Evolutionary conservation across 2,329 filamentous ascomycete genomes (phyloP).

Genomic region (Fusarium sp.): DNA sequence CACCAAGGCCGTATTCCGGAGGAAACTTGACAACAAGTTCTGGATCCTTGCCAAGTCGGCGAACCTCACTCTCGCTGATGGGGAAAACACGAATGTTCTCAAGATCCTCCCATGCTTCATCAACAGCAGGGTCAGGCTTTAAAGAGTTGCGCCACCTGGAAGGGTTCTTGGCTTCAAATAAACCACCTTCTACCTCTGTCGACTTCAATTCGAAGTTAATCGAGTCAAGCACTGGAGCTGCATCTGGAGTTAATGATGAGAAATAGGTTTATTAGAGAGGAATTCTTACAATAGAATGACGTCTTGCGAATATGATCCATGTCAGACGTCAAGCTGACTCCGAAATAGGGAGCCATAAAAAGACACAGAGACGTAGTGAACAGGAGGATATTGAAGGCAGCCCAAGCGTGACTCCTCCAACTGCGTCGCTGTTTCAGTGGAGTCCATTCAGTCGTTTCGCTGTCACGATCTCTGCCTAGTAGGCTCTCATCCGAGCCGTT

Average conservation of each 20-base stretch:
- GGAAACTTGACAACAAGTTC: conserved; percentile 25
- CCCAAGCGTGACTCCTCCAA: neutral
- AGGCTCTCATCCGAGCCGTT: conserved; percentile 9
- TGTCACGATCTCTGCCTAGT: neutral
- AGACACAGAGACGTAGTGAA: conserved; percentile 6
- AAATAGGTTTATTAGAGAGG: fast-evolving
- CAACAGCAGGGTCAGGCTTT: conserved; percentile 5
- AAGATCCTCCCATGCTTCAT: conserved; percentile 23
- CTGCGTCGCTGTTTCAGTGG: neutral
- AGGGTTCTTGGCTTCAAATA: conserved; percentile 19
- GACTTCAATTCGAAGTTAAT: conserved; percentile 1
- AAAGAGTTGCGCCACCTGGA: conserved; percentile 14
- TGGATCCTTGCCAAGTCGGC: conserved; percentile 10
- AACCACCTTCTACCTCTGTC: conserved; percentile 8
- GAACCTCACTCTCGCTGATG: conserved; percentile 9
- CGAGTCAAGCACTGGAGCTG: conserved; percentile 10
- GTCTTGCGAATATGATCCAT: conserved; percentile 13
- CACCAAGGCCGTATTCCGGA: conserved; percentile 7
- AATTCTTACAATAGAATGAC: conserved; percentile 6
- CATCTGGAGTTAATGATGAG: fast-evolving
- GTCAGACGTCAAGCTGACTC: neutral
- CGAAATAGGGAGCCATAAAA: neutral
- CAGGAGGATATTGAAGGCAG: fast-evolving
- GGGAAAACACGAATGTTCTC: conserved; percentile 20
- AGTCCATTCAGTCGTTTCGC: neutral